These are phyloP conservation scores for Lecanicillium sp. DNA, from an alignment of 2,329 filamentous ascomycete genomes.

Conservation along the genomic window DNA sequence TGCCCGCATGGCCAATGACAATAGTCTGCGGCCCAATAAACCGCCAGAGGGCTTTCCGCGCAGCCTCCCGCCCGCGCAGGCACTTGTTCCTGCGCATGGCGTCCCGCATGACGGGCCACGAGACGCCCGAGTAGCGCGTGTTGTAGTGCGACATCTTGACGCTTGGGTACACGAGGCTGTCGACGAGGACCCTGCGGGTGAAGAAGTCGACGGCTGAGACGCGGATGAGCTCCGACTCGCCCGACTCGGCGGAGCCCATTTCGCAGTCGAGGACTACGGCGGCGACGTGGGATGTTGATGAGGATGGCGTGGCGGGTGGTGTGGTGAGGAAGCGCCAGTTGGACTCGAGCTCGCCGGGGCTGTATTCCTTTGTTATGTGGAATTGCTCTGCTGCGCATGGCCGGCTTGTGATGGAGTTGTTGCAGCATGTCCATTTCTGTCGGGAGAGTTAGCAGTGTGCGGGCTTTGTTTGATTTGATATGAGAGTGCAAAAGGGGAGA, in stretches of 20 bases:
- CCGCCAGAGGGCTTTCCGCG: constrained; percentile 32
- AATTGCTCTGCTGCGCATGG: constrained; percentile 18
- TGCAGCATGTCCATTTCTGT: constrained; percentile 25
- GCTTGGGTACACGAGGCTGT: constrained; percentile 41
- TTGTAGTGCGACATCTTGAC: constrained; percentile 40
- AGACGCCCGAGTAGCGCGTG: constrained; percentile 43
- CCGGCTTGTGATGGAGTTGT: constrained; percentile 11
- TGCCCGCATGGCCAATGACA: constrained; percentile 37
- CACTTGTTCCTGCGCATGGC: constrained; percentile 24
- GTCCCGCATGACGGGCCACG: constrained; percentile 25
- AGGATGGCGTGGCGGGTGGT: constrained; percentile 2
- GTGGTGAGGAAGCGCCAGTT: constrained; percentile 20
- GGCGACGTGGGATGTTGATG: constrained; percentile 2
- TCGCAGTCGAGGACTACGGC: constrained; percentile 46
- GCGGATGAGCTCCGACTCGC: constrained; percentile 44
- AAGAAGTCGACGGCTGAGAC: constrained; percentile 45
- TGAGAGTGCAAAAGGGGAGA: neutral
- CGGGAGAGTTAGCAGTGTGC: neutral
- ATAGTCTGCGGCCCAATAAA: constrained; percentile 39
- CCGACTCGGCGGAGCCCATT: constrained; percentile 38
- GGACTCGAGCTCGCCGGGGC: constrained; percentile 16
- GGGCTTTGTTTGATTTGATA: neutral
- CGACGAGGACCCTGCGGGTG: constrained; percentile 36
- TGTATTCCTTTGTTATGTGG: constrained; percentile 17
- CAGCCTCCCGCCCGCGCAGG: constrained; percentile 32